phyloP scores from a whole-genome alignment of 1,139 yeast species.

The Wickerhamomyces sp. region DNA sequence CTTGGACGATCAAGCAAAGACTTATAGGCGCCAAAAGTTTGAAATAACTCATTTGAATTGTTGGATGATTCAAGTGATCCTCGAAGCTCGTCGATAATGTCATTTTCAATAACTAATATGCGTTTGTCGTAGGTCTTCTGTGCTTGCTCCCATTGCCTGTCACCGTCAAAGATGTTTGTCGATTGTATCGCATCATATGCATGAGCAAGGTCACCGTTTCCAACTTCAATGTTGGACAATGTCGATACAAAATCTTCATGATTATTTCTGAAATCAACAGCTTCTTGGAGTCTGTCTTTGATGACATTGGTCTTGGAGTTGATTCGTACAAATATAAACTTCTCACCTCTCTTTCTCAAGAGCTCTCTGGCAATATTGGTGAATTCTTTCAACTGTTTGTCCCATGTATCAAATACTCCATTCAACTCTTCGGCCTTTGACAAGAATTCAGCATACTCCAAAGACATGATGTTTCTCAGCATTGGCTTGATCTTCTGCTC shows the following conservation, averaged over 20 bases:
- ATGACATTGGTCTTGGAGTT: constrained; percentile 41
- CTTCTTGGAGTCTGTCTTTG: constrained; percentile 40
- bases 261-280: constrained; percentile 43
- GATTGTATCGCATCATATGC: constrained; percentile 37
- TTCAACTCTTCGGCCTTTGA: constrained; percentile 22
- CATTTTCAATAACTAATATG: constrained; percentile 40
- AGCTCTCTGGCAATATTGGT: constrained; percentile 65
- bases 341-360: constrained; percentile 68
- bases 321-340: constrained; percentile 61
- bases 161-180: constrained; percentile 34
- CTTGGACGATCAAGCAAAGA: constrained; percentile 45
- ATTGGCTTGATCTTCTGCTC: constrained; percentile 29
- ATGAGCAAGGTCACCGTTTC: constrained; percentile 31
- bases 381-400: constrained; percentile 48
- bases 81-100: constrained; percentile 37
- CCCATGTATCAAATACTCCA: constrained; percentile 40
- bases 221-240: constrained; percentile 27
- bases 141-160: constrained; percentile 34
- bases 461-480: constrained; percentile 31
- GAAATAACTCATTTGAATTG: constrained; percentile 44
- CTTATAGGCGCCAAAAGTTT: constrained; percentile 42
- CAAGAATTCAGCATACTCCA: constrained; percentile 32
- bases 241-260: constrained; percentile 48
- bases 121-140: constrained; percentile 37
- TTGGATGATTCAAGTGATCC: constrained; percentile 33